Evolutionary conservation across 2,329 filamentous ascomycete species (phyloP).

Genomic region (Fusarium caatingaense): DNA sequence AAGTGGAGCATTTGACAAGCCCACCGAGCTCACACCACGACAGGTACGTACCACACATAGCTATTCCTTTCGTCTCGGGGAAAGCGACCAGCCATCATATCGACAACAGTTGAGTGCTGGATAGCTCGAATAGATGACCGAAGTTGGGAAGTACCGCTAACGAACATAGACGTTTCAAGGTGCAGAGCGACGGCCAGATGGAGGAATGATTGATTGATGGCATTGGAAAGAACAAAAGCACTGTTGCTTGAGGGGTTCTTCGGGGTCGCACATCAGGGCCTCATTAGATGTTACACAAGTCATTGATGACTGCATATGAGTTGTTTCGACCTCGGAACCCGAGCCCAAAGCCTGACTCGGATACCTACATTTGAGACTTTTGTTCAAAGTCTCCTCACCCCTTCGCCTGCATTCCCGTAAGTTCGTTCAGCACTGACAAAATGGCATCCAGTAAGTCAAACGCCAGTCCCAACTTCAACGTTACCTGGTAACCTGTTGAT

Average conservation of each 20-base stretch:
- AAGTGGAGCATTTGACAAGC: neutral
- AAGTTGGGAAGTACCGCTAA: too few species aligned
- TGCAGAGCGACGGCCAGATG: too few species aligned
- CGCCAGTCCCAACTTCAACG: neutral
- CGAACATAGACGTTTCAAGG: too few species aligned
- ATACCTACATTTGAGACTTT: too few species aligned
- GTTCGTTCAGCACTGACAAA: neutral
- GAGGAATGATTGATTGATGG: too few species aligned
- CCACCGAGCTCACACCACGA: neutral
- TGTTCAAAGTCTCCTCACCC: neutral
- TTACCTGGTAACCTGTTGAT: neutral
- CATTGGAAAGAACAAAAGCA: too few species aligned
- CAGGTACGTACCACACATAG: too few species aligned
- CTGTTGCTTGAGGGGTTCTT: neutral
- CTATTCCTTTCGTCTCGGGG: too few species aligned
- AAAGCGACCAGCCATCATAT: neutral
- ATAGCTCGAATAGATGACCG: neutral
- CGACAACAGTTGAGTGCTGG: neutral
- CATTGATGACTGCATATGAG: neutral
- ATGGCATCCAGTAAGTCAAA: neutral
- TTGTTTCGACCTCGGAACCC: neutral
- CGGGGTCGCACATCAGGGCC: too few species aligned
- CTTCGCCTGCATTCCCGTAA: neutral
- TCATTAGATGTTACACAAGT: neutral
- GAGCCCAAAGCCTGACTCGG: neutral